Evolutionary conservation across 495 filamentous ascomycete species (phyloP).

Genomic region (Aspergillus baeticus): DNA sequence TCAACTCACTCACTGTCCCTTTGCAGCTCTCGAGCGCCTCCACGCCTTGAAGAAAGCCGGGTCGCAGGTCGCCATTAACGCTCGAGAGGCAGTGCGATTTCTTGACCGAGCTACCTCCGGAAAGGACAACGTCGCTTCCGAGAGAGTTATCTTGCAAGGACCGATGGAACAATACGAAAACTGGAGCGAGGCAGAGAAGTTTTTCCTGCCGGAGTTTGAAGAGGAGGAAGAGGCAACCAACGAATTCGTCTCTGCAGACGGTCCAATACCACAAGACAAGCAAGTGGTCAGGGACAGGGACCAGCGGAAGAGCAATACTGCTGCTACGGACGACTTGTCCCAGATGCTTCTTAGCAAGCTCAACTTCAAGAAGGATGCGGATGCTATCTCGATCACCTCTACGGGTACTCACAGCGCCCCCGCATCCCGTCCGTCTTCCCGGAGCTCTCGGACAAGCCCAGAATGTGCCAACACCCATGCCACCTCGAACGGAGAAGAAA

Average conservation of each 20-base stretch:
- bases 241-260: slow-evolving; percentile 17
- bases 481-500: slow-evolving; percentile 26
- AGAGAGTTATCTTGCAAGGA: slow-evolving; percentile 52
- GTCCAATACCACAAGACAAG: slow-evolving; percentile 18
- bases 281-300: slow-evolving; percentile 13
- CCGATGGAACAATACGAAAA: slow-evolving; percentile 57
- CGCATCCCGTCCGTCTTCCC: slow-evolving; percentile 47
- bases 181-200: slow-evolving; percentile 64
- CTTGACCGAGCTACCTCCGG: slow-evolving; percentile 62
- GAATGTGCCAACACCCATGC: slow-evolving; percentile 37
- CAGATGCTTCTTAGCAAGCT: slow-evolving; percentile 53
- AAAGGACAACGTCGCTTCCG: slow-evolving; percentile 47
- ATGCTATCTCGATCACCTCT: slow-evolving; percentile 49
- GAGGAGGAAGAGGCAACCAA: slow-evolving; percentile 37
- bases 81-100: slow-evolving; percentile 62
- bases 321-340: slow-evolving; percentile 39
- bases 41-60: slow-evolving; percentile 57
- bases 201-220: slow-evolving; percentile 54
- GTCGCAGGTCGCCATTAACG: slow-evolving; percentile 57
- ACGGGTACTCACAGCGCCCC: slow-evolving; percentile 45
- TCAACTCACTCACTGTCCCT: slow-evolving; percentile 16
- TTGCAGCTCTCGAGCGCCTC: slow-evolving; percentile 55
- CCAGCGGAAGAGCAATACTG: slow-evolving; percentile 17
- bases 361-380: slow-evolving; percentile 49
- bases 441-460: slow-evolving; percentile 51